Evolutionary conservation across 345 rosid genomes (phyloP).

Genomic region (sweet orange (Citrus sinensis)): DVS_A1.0 CM039169.1:11481001-11481500

Average conservation of each 20-base stretch:
- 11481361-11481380: conserved; percentile 95
- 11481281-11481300: conserved; percentile 97
- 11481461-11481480: conserved; percentile 88
- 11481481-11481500: conserved; percentile 75
- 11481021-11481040: conserved; percentile 89
- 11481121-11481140: conserved; percentile 81
- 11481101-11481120: conserved; percentile 78
- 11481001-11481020: conserved; percentile 94
- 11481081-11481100: conserved; percentile 85
- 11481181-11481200: conserved; percentile 87
- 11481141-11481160: conserved; percentile 76
- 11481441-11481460: conserved; percentile 92
- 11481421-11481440: conserved; percentile 80
- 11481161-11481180: conserved; percentile 98
- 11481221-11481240: conserved; percentile 94
- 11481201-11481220: conserved; percentile 96
- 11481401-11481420: conserved; percentile 94
- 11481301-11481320: conserved; percentile 88
- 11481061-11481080: conserved; percentile 89
- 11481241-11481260: conserved; percentile 91
- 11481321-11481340: conserved; percentile 40
- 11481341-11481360: conserved; percentile 69
- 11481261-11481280: conserved; percentile 91
- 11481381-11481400: conserved; percentile 73
- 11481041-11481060: conserved; percentile 79